Evolutionary conservation across 164 flowering plant genomes (phyloP).

Genomic region (Aristolochia fimbriata): DNA sequence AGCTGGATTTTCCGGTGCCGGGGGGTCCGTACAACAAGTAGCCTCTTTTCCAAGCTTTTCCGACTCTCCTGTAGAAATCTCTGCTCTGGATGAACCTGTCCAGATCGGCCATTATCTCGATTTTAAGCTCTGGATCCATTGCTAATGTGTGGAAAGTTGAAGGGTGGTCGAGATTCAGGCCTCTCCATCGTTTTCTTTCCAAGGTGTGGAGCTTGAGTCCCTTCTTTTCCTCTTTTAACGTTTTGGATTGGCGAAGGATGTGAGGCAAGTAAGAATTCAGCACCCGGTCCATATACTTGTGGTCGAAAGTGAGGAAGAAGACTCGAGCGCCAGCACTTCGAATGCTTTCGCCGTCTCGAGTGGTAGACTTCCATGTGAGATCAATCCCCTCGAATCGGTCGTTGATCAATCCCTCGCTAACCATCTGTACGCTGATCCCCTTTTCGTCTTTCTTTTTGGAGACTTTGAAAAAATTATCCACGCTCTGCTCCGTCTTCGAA

Average conservation of each 20-base stretch:
- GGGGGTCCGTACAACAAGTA: conserved; percentile 67
- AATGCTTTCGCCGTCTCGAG: too few relatives aligned
- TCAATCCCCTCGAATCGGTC: too few relatives aligned
- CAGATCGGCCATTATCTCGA: conserved; percentile 39
- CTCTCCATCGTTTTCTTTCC: conserved; percentile 6
- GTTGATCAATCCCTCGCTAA: too few relatives aligned
- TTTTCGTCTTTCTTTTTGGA: too few relatives aligned
- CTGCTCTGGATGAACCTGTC: conserved; percentile 34
- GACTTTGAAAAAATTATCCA: too few relatives aligned
- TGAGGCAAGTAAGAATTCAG: conserved; percentile 27
- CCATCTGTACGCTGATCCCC: too few relatives aligned
- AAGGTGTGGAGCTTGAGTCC: conserved; percentile 25
- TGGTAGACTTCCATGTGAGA: too few relatives aligned
- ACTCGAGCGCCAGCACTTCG: too few relatives aligned
- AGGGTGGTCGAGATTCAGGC: conserved; percentile 41
- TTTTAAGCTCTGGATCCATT: conserved; percentile 40
- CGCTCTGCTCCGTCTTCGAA: too few relatives aligned
- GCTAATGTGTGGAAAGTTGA: conserved; percentile 53
- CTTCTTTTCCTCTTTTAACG: conserved; percentile 18
- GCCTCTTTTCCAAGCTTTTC: conserved; percentile 72
- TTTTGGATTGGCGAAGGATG: conserved; percentile 17
- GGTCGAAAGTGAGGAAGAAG: conserved; percentile 29
- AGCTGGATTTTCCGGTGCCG: conserved; percentile 66
- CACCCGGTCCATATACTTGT: conserved; percentile 24
- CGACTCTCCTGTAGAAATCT: conserved; percentile 46